These are phyloP conservation scores for slime mould (Dictyostelium discoideum) DNA, from an alignment of 78 protist genomes.

Conservation along the genomic window dicty_2.7 NC_007088.5:2005501-2006000, in stretches of 20 bases:
- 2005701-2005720: constrained; percentile 2
- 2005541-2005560: not conserved
- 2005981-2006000: not conserved
- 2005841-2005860: not conserved
- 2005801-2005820: too few relatives aligned
- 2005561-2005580: constrained; percentile 26
- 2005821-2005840: not conserved
- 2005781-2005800: not conserved
- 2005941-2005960: not conserved
- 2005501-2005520: constrained; percentile 6
- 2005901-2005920: constrained; percentile 53
- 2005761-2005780: not conserved
- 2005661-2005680: not conserved
- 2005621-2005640: not conserved
- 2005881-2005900: constrained; percentile 2
- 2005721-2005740: not conserved
- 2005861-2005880: not conserved
- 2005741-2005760: not conserved
- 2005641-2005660: not conserved
- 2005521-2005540: constrained; percentile 13
- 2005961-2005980: not conserved
- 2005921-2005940: constrained; percentile 44
- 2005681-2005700: not conserved
- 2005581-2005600: constrained; percentile 22
- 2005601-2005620: not conserved